Percentiles rank a stretch among this genome's conserved stretches.
Conservation (phyloP, 352 stramenopile genomes). For the Phytophthora lateralis region DNA sequence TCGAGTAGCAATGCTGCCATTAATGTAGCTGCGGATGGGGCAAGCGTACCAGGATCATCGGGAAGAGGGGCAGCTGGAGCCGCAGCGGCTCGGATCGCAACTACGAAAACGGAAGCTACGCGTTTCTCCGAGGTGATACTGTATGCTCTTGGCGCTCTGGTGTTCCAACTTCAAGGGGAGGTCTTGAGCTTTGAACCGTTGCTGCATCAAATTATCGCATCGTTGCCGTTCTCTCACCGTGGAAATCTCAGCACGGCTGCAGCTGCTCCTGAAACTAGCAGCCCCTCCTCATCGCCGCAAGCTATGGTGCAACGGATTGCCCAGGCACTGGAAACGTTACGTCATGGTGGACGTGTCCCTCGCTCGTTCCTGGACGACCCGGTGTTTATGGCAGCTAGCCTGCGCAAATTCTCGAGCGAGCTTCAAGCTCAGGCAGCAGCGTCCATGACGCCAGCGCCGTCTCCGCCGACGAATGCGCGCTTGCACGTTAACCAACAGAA, state of each 20-base stretch:
- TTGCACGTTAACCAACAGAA: slow-evolving; percentile 94
- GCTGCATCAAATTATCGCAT: slow-evolving; percentile 64
- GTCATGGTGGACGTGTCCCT: slow-evolving; percentile 47
- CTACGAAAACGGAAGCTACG: slow-evolving; percentile 68
- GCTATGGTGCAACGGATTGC: slow-evolving; percentile 57
- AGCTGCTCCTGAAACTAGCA: slow-evolving; percentile 21
- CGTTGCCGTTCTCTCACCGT: slow-evolving; percentile 51
- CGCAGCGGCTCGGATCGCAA: slow-evolving; percentile 45
- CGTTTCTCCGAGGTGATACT: slow-evolving; percentile 78
- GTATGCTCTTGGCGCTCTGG: slow-evolving; percentile 72
- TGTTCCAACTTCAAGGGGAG: slow-evolving; percentile 79
- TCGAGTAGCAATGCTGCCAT: slow-evolving; percentile 36
- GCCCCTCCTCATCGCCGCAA: slow-evolving; percentile 36
- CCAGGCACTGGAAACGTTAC: slow-evolving; percentile 60
- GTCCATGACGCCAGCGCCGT: slow-evolving; percentile 36
- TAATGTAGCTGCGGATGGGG: slow-evolving; percentile 5
- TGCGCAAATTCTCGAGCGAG: slow-evolving; percentile 48
- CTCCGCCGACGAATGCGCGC: slow-evolving; percentile 56
- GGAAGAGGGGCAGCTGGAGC: slow-evolving; percentile 22
- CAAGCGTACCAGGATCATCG: slow-evolving; percentile 10
- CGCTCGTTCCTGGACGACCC: slow-evolving; percentile 59
- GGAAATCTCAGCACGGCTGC: slow-evolving; percentile 24
- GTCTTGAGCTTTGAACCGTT: slow-evolving; percentile 79
- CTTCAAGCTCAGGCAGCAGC: slow-evolving; percentile 35
- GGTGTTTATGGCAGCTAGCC: slow-evolving; percentile 48